Evolutionary conservation across 805 yeast genomes (phyloP).

Genomic region (Candida montana): DNA sequence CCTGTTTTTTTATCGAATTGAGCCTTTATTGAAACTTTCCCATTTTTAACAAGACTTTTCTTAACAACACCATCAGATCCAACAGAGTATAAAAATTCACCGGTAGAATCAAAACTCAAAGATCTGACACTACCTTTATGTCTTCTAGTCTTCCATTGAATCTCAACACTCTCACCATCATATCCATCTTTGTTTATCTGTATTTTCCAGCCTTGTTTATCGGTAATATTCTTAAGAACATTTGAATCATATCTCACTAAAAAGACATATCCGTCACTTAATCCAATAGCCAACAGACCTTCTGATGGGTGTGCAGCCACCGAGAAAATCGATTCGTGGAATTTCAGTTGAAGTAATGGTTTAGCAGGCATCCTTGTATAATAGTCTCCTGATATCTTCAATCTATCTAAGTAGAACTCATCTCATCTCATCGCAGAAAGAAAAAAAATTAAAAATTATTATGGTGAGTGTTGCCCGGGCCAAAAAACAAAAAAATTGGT

Average conservation of each 20-base stretch:
- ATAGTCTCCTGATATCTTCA: too few species aligned
- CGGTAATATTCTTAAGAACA: constrained; percentile 13
- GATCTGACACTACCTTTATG: constrained; percentile 87
- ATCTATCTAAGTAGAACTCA: too few species aligned
- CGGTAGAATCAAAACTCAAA: constrained; percentile 49
- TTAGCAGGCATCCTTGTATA: constrained; percentile 3
- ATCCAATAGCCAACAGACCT: constrained; percentile 61
- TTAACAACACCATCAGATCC: constrained; percentile 82
- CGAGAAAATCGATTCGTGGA: constrained; percentile 66
- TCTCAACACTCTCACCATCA: constrained; percentile 18
- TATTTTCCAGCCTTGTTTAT: constrained; percentile 23
- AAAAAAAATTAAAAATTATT: too few species aligned
- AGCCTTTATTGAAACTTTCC: constrained; percentile 64
- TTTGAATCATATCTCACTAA: constrained; percentile 54
- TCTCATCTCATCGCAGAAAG: constrained; percentile 3
- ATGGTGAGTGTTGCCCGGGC: too few species aligned
- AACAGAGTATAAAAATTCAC: constrained; percentile 53
- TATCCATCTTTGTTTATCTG: constrained; percentile 19
- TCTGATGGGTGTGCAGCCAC: constrained; percentile 72
- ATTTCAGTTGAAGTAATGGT: constrained; percentile 33
- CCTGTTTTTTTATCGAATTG: constrained; percentile 13
- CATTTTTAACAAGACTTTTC: constrained; percentile 64
- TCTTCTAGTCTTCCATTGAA: constrained; percentile 77
- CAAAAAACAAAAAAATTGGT: not conserved
- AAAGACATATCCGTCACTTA: constrained; percentile 76